A percentile compares a stretch with the other conserved stretches of the same genome.
Evolutionary conservation across 768 basidiomycete species (phyloP).

Genomic region (Lactarius sp.): DNA sequence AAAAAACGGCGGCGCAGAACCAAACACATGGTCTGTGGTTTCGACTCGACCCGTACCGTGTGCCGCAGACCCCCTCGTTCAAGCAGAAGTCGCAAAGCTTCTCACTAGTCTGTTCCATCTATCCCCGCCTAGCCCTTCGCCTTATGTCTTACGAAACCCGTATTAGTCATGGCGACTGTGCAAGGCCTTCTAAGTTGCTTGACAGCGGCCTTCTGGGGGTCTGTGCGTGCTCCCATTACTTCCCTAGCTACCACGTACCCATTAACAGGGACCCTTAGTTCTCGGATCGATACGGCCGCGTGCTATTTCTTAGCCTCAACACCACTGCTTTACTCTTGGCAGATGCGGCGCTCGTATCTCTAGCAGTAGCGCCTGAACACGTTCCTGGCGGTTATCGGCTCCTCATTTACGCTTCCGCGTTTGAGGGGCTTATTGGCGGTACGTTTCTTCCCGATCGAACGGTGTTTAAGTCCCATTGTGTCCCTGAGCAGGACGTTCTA

Average conservation of each 20-base stretch:
- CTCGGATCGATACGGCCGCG: conserved; percentile 76
- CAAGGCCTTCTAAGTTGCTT: conserved; percentile 73
- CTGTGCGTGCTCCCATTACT: conserved; percentile 42
- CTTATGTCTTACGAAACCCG: background rate
- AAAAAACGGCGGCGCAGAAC: background rate
- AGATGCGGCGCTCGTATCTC: conserved; percentile 64
- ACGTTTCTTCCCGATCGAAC: conserved; percentile 26
- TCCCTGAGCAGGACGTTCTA: conserved; percentile 38
- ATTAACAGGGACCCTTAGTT: conserved; percentile 38
- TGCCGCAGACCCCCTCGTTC: conserved; percentile 64
- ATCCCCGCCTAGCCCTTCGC: background rate
- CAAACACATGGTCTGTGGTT: background rate
- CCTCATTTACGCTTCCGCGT: conserved; percentile 54
- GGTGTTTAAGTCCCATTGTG: background rate
- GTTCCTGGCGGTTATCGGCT: conserved; percentile 84
- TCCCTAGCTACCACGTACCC: background rate
- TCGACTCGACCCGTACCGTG: conserved; percentile 37
- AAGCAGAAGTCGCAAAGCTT: conserved; percentile 65
- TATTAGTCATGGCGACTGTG: conserved; percentile 52
- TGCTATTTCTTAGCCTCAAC: conserved; percentile 55
- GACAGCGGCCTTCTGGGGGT: conserved; percentile 84
- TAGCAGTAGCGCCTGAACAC: conserved; percentile 49
- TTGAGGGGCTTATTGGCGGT: conserved; percentile 76
- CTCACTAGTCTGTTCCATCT: conserved; percentile 47
- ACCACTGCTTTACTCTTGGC: conserved; percentile 54